Evolutionary conservation across 257 asterid genomes (phyloP).

Genomic region (Ocimum tenuiflorum): DNA sequence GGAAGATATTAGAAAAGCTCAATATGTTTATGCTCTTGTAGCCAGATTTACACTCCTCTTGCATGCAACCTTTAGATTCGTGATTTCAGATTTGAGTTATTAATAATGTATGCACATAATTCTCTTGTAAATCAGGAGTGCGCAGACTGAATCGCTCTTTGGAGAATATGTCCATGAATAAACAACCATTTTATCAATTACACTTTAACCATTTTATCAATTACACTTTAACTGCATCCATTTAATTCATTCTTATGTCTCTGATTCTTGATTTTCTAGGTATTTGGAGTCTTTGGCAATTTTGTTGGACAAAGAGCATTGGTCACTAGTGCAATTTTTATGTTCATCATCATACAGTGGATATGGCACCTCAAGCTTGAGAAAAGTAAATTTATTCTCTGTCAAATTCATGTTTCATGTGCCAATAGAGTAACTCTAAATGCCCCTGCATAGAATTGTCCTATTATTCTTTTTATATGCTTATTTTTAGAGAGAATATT

Average conservation of each 20-base stretch:
- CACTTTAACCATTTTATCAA: background rate
- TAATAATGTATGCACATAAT: background rate
- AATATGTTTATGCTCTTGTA: too few species aligned
- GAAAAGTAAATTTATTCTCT: conserved; percentile 50
- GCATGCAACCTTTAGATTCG: background rate
- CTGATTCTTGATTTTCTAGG: conserved; percentile 37
- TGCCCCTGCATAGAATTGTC: background rate
- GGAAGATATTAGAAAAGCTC: background rate
- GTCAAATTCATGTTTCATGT: conserved; percentile 3
- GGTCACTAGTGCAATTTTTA: conserved; percentile 93
- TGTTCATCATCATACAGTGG: conserved; percentile 90
- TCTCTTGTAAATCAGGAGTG: background rate
- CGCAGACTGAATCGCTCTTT: background rate
- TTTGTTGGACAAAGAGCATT: conserved; percentile 82
- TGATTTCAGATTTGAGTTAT: background rate
- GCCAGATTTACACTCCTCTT: background rate
- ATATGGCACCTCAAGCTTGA: conserved; percentile 89
- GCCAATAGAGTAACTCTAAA: conserved; percentile 2
- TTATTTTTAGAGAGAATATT: background rate
- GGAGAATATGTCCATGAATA: background rate
- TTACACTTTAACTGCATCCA: background rate
- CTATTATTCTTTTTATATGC: conserved; percentile 1
- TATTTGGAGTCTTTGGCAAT: conserved; percentile 61
- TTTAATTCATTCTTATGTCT: conserved; percentile 20
- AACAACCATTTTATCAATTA: background rate